Conservation (phyloP, 23 red algal genomes). For the Agarophyton chilense region DNA sequence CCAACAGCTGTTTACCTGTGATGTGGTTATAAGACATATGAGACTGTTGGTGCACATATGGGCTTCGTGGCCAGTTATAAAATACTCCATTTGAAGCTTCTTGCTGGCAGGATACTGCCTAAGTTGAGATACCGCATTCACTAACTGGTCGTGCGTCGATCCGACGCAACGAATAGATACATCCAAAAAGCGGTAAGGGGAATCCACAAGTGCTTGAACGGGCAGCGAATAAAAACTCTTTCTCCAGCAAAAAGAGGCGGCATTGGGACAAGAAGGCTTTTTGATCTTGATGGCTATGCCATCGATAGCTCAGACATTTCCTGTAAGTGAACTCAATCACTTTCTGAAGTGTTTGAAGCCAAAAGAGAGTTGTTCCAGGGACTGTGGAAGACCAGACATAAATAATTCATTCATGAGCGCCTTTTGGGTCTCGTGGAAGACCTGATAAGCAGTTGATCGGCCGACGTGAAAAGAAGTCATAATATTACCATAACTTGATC, state of each 20-base stretch:
- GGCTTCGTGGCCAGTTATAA: conserved; percentile 4
- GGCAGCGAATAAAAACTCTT: conserved; percentile 6
- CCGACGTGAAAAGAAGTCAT: conserved; percentile 7
- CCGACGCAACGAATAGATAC: conserved; percentile 13
- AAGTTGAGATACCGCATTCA: background rate
- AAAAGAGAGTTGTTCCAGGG: background rate
- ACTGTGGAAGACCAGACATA: background rate
- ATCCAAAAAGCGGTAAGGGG: conserved; percentile 9
- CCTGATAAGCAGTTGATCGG: background rate
- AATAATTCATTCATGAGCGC: background rate
- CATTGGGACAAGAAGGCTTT: background rate
- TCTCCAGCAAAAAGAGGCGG: background rate
- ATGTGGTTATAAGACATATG: background rate
- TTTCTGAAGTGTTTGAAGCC: conserved; percentile 7
- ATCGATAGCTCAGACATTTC: conserved; percentile 2
- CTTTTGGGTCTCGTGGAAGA: background rate
- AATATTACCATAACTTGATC: background rate
- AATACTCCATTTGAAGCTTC: background rate
- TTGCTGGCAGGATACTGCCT: background rate
- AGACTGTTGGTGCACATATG: conserved; percentile 13
- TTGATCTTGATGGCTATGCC: conserved; percentile 14
- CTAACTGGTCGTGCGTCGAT: conserved; percentile 7
- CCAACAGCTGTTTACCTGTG: background rate
- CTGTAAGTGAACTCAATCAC: background rate
- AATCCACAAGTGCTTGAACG: conserved; percentile 26